Evolutionary conservation across 1,284 basidiomycete species (phyloP).

Genomic region (Cutaneotrichosporon sp.): DNA sequence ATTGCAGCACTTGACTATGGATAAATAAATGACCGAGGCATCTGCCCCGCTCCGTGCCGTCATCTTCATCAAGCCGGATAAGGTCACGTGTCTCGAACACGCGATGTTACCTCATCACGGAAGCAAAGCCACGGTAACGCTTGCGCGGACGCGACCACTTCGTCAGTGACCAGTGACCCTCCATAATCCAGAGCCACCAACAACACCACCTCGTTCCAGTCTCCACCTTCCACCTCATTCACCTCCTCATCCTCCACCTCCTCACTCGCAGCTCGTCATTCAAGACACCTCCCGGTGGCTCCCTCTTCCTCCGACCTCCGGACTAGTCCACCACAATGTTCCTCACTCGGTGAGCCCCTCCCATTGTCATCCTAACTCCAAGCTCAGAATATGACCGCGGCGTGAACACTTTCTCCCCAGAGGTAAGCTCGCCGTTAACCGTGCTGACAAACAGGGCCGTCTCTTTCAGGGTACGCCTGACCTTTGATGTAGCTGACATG

Average conservation of each 20-base stretch:
- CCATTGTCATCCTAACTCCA: conserved; percentile 9
- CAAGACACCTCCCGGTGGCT: not conserved
- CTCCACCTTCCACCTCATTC: not conserved
- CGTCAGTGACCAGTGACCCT: not conserved
- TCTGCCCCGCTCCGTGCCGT: too few relatives aligned
- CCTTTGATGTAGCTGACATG: conserved; percentile 15
- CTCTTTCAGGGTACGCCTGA: conserved; percentile 55
- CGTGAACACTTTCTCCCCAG: conserved; percentile 98
- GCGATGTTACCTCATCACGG: not conserved
- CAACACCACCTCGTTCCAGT: not conserved
- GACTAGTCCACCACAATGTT: conserved; percentile 40
- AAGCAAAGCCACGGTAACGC: conserved; percentile 8
- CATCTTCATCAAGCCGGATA: not conserved
- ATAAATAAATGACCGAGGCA: too few relatives aligned
- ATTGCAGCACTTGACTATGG: too few relatives aligned
- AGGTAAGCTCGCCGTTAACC: conserved; percentile 57
- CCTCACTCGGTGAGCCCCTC: conserved; percentile 45
- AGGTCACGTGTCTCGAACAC: not conserved
- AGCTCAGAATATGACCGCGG: conserved; percentile 71
- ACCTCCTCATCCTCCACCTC: not conserved
- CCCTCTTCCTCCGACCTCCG: not conserved
- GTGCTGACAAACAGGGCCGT: conserved; percentile 49
- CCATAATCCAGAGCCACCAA: not conserved
- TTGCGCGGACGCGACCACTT: conserved; percentile 15
- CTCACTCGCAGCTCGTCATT: not conserved